Evolutionary conservation across 306 rosid genomes (phyloP).

Genomic region (Prunus persica): Prunus_persica_NCBIv2 NC_034015.1:14806501-14807000

Average conservation of each 20-base stretch:
- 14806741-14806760: slow-evolving; percentile 7
- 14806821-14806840: neutral
- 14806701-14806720: slow-evolving; percentile 59
- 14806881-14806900: neutral
- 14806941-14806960: neutral
- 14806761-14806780: neutral
- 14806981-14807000: neutral
- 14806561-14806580: neutral
- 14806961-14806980: neutral
- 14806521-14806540: neutral
- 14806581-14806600: neutral
- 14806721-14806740: slow-evolving; percentile 85
- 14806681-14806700: slow-evolving; percentile 93
- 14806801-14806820: neutral
- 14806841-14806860: neutral
- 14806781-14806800: neutral
- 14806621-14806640: neutral
- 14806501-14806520: neutral
- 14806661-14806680: slow-evolving; percentile 86
- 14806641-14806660: slow-evolving; percentile 8
- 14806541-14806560: neutral
- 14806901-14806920: neutral
- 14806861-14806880: neutral
- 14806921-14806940: neutral
- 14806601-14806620: neutral